Conservation (phyloP, 2,329 filamentous ascomycete genomes). For the Knoxdaviesia capensis region DNA sequence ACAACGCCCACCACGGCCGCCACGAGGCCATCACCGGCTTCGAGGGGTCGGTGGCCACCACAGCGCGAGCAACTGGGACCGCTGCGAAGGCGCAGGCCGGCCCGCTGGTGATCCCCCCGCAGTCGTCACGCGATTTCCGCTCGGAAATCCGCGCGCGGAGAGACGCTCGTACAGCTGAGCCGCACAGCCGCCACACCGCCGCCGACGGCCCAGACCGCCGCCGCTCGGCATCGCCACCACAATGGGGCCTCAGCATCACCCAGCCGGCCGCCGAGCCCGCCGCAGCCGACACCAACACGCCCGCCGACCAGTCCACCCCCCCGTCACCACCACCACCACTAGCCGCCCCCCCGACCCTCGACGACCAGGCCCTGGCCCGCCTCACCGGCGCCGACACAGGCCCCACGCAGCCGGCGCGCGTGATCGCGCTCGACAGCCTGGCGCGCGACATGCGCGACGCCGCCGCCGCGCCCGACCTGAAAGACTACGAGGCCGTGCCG, state of each 20-base stretch:
- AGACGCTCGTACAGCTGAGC: neutral
- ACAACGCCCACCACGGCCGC: neutral
- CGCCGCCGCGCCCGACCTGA: constrained; percentile 56
- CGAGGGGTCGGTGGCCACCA: neutral
- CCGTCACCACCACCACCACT: neutral
- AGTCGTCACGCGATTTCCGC: constrained; percentile 3
- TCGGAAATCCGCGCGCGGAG: constrained; percentile 3
- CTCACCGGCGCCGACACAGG: constrained; percentile 35
- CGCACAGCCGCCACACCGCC: neutral
- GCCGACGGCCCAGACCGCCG: constrained; percentile 20
- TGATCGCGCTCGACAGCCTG: constrained; percentile 52
- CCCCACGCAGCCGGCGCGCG: constrained; percentile 17
- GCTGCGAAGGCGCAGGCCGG: neutral
- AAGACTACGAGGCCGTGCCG: constrained; percentile 73
- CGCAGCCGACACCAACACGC: neutral
- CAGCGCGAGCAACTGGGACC: neutral
- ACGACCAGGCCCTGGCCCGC: constrained; percentile 42
- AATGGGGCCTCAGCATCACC: constrained; percentile 21
- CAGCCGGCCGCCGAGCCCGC: neutral
- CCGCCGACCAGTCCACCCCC: neutral
- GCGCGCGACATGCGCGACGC: constrained; percentile 48
- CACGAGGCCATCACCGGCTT: constrained; percentile 4
- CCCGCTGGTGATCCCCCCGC: constrained; percentile 4
- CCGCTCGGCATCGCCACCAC: constrained; percentile 24
- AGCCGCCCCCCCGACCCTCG: constrained; percentile 10